A percentile compares a stretch with the other conserved stretches of the same genome.
phyloP scores from a whole-genome alignment of 306 rosid genomes.

The Casuarina cunninghamiana region DNA sequence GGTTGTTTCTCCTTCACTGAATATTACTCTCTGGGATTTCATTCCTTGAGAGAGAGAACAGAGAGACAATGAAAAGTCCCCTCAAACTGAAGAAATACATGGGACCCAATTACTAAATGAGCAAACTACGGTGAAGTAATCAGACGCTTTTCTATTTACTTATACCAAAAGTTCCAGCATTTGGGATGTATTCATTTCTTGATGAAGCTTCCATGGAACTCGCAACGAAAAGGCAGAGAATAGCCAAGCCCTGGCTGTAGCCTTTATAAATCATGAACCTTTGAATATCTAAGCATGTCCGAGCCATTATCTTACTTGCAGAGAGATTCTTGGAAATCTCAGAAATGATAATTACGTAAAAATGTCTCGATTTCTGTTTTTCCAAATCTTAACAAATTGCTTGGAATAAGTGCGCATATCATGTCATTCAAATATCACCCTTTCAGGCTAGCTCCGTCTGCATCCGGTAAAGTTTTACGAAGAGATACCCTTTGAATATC shows the following conservation, averaged over 20 bases:
- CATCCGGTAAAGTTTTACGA: not conserved
- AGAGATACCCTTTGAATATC: not conserved
- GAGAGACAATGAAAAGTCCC: not conserved
- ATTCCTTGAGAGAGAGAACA: not conserved
- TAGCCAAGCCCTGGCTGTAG: not conserved
- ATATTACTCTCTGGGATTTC: not conserved
- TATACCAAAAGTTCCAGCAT: not conserved
- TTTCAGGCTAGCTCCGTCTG: not conserved
- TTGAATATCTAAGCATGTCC: not conserved
- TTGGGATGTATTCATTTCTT: not conserved
- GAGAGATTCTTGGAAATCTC: not conserved
- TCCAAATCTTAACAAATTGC: not conserved
- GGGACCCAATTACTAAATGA: not conserved
- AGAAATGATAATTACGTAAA: not conserved
- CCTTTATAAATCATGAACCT: not conserved
- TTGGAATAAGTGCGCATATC: not conserved
- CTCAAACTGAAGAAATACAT: not conserved
- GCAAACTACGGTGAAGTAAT: not conserved
- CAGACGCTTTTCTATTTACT: not conserved
- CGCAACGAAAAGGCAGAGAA: not conserved
- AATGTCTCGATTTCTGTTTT: not conserved
- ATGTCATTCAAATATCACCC: not conserved
- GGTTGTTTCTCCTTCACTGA: slow-evolving; percentile 2
- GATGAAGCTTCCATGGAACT: not conserved
- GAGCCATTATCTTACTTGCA: not conserved